Evolutionary conservation across 129 eudicot species (phyloP).

Genomic region (Flaveria ramosissima): DNA sequence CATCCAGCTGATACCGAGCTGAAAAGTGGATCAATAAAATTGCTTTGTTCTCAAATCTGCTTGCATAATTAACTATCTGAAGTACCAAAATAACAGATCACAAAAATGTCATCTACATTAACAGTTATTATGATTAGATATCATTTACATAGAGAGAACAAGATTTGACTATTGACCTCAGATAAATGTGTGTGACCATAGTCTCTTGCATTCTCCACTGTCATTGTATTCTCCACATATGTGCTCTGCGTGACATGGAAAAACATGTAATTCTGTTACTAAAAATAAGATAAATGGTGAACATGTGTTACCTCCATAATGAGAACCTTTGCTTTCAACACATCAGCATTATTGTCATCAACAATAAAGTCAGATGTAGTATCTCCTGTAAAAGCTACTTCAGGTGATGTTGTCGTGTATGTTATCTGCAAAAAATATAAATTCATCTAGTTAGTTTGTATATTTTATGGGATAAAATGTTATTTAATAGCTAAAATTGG

Average conservation of each 20-base stretch:
- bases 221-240: conserved; percentile 57
- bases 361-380: conserved; percentile 86
- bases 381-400: conserved; percentile 95
- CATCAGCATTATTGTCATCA: conserved; percentile 61
- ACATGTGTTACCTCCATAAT: conserved; percentile 76
- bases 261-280: background rate
- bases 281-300: background rate
- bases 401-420: conserved; percentile 68
- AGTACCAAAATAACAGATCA: conserved; percentile 20
- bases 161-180: conserved; percentile 70
- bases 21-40: conserved; percentile 95
- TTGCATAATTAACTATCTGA: conserved; percentile 69
- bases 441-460: background rate
- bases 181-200: conserved; percentile 93
- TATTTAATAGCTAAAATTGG: conserved; percentile 3
- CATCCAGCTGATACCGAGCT: conserved; percentile 84
- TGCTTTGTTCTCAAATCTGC: conserved; percentile 85
- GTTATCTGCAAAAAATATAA: conserved; percentile 60
- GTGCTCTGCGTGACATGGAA: conserved; percentile 55
- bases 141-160: conserved; percentile 3
- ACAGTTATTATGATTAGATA: conserved; percentile 8
- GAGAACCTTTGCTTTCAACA: conserved; percentile 79
- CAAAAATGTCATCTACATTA: background rate
- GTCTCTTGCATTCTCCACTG: conserved; percentile 88
- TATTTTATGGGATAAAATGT: background rate